Evolutionary conservation across 2,329 filamentous ascomycete species (phyloP).

Genomic region (Nothopassalora personata): DNA sequence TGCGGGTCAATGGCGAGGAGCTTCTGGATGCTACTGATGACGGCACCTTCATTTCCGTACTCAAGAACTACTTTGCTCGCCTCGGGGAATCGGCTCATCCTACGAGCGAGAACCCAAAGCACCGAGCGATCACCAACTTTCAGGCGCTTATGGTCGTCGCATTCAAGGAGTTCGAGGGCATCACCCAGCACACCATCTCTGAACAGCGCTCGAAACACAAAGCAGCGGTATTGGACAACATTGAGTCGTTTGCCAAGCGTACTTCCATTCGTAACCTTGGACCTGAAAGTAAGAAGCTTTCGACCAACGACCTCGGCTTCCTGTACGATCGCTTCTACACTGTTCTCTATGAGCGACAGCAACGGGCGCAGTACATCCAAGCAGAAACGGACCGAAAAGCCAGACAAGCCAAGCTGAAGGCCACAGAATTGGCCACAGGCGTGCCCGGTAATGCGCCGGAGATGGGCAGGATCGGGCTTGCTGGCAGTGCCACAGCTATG

Average conservation of each 20-base stretch:
- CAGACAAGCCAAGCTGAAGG: conserved; percentile 56
- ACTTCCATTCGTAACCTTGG: conserved; percentile 94
- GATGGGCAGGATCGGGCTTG: conserved; percentile 79
- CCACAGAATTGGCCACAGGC: conserved; percentile 46
- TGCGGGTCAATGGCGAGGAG: conserved; percentile 95
- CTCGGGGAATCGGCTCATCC: conserved; percentile 95
- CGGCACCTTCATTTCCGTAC: conserved; percentile 89
- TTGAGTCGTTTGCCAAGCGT: conserved; percentile 94
- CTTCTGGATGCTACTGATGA: conserved; percentile 89
- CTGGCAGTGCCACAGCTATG: conserved; percentile 87
- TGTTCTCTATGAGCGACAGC: conserved; percentile 84
- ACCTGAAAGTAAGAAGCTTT: conserved; percentile 88
- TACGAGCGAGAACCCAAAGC: conserved; percentile 88
- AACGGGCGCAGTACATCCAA: conserved; percentile 69
- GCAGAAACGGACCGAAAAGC: conserved; percentile 61
- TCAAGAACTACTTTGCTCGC: conserved; percentile 90
- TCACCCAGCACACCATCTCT: conserved; percentile 87
- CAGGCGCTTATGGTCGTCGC: conserved; percentile 99
- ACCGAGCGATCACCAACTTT: conserved; percentile 89
- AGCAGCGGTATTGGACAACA: conserved; percentile 86
- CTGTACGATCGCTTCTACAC: conserved; percentile 94
- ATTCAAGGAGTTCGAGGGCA: conserved; percentile 94
- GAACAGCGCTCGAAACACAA: conserved; percentile 90
- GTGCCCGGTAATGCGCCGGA: conserved; percentile 54
- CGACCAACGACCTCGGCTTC: conserved; percentile 76